phyloP scores from a whole-genome alignment of 139 green algal species.

The Coelastrella sp. region DNA sequence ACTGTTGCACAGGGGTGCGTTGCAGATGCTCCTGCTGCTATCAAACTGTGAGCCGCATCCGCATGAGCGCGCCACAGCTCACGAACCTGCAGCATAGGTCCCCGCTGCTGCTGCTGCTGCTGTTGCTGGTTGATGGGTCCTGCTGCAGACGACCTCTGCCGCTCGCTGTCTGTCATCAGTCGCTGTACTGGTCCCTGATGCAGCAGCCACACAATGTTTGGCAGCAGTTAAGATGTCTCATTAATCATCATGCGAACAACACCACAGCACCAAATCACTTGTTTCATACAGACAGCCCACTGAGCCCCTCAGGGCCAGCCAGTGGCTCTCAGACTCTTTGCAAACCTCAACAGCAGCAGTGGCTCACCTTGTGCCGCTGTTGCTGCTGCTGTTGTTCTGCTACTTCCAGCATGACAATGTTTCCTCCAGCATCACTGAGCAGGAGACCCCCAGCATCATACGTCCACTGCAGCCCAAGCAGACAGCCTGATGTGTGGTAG shows the following conservation, averaged over 20 bases:
- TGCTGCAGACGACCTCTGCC: neutral
- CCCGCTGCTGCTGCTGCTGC: constrained; percentile 29
- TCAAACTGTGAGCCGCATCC: constrained; percentile 52
- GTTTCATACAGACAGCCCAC: too few species aligned
- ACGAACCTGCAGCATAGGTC: neutral
- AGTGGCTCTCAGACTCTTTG: too few species aligned
- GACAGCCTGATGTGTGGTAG: constrained; percentile 29
- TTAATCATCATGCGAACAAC: too few species aligned
- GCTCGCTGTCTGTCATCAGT: neutral
- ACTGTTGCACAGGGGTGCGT: constrained; percentile 62
- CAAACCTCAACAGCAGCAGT: too few species aligned
- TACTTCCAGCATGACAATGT: constrained; percentile 62
- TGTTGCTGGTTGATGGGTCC: neutral
- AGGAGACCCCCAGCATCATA: constrained; percentile 62
- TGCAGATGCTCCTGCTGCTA: constrained; percentile 56
- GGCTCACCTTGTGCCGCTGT: neutral
- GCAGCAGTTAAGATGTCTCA: too few species aligned
- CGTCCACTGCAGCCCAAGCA: constrained; percentile 61
- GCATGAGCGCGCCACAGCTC: constrained; percentile 54
- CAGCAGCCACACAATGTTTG: too few species aligned
- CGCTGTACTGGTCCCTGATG: neutral
- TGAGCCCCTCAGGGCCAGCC: too few species aligned
- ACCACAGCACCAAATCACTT: too few species aligned
- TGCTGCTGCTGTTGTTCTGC: constrained; percentile 13
- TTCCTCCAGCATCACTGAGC: constrained; percentile 48